A percentile compares a stretch with the other conserved stretches of the same genome.
Conservation (phyloP, 306 rosid genomes). For the Amphicarpaea edgeworthii region DNA sequence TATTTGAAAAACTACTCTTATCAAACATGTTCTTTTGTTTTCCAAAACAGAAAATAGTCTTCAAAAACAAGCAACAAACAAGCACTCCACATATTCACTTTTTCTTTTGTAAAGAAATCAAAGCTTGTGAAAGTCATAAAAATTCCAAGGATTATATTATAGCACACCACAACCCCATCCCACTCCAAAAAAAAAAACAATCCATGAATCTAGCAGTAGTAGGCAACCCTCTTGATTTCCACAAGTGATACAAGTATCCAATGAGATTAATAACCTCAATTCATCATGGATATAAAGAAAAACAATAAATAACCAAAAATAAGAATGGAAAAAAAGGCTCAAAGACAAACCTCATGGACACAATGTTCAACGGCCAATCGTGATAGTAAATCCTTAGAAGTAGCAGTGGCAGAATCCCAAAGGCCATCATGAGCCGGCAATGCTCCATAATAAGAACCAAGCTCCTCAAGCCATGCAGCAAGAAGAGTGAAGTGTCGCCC, state of each 20-base stretch:
- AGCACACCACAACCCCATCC: too few species aligned
- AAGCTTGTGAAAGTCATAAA: too few species aligned
- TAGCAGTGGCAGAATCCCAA: conserved; percentile 87
- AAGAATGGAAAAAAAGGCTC: conserved; percentile 10
- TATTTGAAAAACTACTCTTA: too few species aligned
- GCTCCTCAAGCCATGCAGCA: conserved; percentile 72
- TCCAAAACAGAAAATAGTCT: too few species aligned
- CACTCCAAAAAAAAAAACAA: too few species aligned
- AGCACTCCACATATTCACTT: too few species aligned
- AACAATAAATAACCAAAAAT: conserved; percentile 27
- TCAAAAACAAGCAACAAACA: too few species aligned
- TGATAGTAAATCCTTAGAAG: conserved; percentile 76
- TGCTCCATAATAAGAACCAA: conserved; percentile 84
- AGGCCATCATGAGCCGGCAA: conserved; percentile 87
- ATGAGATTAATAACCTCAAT: not conserved
- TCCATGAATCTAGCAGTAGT: not conserved
- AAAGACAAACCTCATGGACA: conserved; percentile 77
- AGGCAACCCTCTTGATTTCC: conserved; percentile 22
- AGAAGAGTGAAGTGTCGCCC: conserved; percentile 85
- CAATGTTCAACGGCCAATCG: conserved; percentile 89
- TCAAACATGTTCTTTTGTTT: too few species aligned
- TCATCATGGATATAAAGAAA: conserved; percentile 36
- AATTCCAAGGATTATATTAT: too few species aligned
- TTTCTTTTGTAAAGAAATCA: too few species aligned
- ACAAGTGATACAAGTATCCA: not conserved